Evolutionary conservation across 371 early-diverging fungal genomes (phyloP), one percentile per base, ranked within the genome.

Genomic region (Nosema muscidifuracis): DNA sequence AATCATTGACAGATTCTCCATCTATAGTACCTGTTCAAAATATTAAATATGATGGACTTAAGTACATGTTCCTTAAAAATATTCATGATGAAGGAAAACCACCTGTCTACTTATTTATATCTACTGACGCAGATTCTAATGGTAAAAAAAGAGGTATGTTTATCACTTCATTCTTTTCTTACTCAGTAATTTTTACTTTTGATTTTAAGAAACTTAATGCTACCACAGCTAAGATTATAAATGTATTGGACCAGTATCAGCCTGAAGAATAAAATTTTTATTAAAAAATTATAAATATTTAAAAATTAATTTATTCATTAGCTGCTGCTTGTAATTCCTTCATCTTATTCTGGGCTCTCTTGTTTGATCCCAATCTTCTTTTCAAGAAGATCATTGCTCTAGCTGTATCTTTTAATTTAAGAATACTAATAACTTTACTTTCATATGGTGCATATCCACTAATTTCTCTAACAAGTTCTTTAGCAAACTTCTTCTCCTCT

Each of bases 381-480:
- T 80, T 82, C 15, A 84, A 62, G 57, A 81, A 79, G 71, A 75
- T 82, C 57, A 67, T 81, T 61, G 81, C 81, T 57, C 68, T 80
- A 60, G 77, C 81, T 20, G 67, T 73, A 44, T 80, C 68, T 56
- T 81, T 81, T 33, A 60, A 65, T 67, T 72, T 83, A 40, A 80
- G 69, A 15, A 80, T 67, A 20, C 81, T 82, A 44, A 81, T 69
- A 30, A 78, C 83, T 56, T 78, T 81, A 74, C 77, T 79, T 60
- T 84, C 84, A 72, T 83, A 83, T 28, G 84, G 84, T 28, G 79
- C 60, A 20, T 73, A 65, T 38, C 83, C 84, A 60, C 80, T 67
- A 24, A 84, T 75, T 62, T 84, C 84, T 28, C 50, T 67, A 16
- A 73, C 82, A 67, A 84, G 72, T 36, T 55, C 56, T 28, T 53